A percentile compares a stretch with the other conserved stretches of the same genome.
Evolutionary conservation across 1,284 basidiomycete species (phyloP).

Genomic region (Papiliotrema laurentii): DNA sequence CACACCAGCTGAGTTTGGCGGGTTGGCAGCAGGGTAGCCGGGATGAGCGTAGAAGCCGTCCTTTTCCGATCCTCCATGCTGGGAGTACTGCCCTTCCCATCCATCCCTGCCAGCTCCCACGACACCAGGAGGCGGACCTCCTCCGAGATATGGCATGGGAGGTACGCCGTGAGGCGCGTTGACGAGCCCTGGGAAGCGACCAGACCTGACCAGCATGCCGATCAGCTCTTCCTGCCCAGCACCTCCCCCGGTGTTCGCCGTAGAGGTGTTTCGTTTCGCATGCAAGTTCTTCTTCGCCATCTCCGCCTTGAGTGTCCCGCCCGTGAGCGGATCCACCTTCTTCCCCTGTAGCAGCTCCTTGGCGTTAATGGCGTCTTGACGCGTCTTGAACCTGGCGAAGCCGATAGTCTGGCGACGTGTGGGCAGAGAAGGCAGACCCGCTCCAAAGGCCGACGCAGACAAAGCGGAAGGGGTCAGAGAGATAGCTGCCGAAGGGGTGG

Average conservation of each 20-base stretch:
- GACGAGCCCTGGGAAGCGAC: constrained; percentile 28
- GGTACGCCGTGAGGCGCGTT: too few relatives aligned
- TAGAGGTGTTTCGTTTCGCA: constrained; percentile 72
- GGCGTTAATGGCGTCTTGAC: constrained; percentile 81
- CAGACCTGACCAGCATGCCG: constrained; percentile 35
- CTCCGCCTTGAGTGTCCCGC: constrained; percentile 91
- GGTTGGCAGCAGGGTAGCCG: too few relatives aligned
- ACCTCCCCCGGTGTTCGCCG: too few relatives aligned
- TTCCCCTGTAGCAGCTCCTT: constrained; percentile 85
- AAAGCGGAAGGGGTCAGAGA: constrained; percentile 54
- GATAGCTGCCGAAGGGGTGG: constrained; percentile 43
- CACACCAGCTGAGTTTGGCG: neutral
- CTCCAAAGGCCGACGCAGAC: constrained; percentile 30
- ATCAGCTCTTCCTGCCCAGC: constrained; percentile 41
- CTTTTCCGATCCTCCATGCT: neutral
- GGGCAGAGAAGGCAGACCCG: constrained; percentile 21
- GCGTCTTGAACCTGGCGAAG: constrained; percentile 89
- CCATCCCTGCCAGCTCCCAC: neutral
- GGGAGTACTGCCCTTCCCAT: neutral
- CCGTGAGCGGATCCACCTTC: constrained; percentile 90
- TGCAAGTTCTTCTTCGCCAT: constrained; percentile 99
- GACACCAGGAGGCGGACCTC: neutral
- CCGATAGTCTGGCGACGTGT: constrained; percentile 84
- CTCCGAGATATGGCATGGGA: neutral
- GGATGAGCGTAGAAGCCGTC: neutral